phyloP scores from a whole-genome alignment of 805 yeast genomes.

The Monosporozyma aquatica region DNA sequence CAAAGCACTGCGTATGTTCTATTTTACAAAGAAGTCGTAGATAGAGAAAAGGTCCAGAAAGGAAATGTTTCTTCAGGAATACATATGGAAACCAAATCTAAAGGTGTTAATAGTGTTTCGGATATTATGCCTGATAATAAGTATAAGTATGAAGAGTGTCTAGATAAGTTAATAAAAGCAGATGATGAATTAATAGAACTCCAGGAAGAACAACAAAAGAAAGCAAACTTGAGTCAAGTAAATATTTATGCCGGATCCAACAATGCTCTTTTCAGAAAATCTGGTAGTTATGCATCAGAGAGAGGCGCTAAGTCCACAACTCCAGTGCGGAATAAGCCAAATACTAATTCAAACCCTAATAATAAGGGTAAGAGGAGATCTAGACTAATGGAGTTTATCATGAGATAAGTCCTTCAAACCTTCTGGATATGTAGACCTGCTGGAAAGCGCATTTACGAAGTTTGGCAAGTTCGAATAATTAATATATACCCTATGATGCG shows the following conservation, averaged over 20 bases:
- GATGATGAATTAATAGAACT: not conserved
- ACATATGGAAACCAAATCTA: not conserved
- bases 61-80: not conserved
- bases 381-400: not conserved
- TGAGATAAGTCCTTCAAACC: not conserved
- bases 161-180: not conserved
- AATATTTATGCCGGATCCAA: not conserved
- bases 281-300: not conserved
- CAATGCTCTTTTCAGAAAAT: not conserved
- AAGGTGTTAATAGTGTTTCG: not conserved
- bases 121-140: not conserved
- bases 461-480: too few species aligned
- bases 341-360: not conserved
- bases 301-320: not conserved
- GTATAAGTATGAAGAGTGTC: not conserved
- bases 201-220: not conserved
- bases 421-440: too few species aligned
- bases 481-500: too few species aligned
- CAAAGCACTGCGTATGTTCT: constrained; percentile 86
- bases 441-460: too few species aligned
- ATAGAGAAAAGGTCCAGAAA: constrained; percentile 16
- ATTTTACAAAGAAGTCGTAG: constrained; percentile 60
- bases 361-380: not conserved
- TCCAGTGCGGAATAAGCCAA: not conserved
- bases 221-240: not conserved